Base-by-base conservation (phyloP, 305 asterid genomes). In the Plantago lanceolata region DNA sequence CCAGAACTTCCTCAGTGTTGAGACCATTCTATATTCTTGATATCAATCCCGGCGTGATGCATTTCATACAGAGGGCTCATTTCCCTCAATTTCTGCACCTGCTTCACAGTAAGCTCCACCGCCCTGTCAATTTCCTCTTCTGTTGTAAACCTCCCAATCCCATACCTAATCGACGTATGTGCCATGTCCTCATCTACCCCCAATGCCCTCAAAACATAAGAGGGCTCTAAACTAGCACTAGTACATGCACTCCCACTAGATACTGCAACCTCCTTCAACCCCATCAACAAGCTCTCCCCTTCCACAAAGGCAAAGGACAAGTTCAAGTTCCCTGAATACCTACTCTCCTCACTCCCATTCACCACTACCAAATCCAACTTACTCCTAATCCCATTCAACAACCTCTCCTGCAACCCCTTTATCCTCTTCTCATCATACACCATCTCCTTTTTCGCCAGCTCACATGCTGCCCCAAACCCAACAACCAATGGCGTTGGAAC, bases 171-270 rank as follows among this genome's bases (percentile, higher is more conserved):
- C 0, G 98, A 92, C 0, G 98, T 92, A 69, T 89, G 96, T 0
- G 98, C 98, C 98, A 92, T 92, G 58, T 92, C 98, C 69, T 92
- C 98, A 15, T 89, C 98, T 26, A 92, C 97, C n/a, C 98, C 98
- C 78, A 92, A 76, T 0, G 98, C 97, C 79, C 97, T 92, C 82
- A 92, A 73, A 28, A 92, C 98, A 48, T 92, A 92, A 0, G 98
- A 92, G 0, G 98, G 98, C 84, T 92, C 98, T 82, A 89, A 82
- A 71, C 97, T 92, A 3, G 98, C 96, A 63, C 97, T 92, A 0
- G 97, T 92, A 69, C 98, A 92, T 0, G 98, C 98, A 63, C 98
- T 87, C 31, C 98, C 98, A 69, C 98, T 92, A 0, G 98, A 92
- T 24, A 92, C 98, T 0, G 98, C 98, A 58, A 87, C 98, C 74